Base-by-base conservation (phyloP, 2,329 filamentous ascomycete species). In the Periconia sp. region DNA sequence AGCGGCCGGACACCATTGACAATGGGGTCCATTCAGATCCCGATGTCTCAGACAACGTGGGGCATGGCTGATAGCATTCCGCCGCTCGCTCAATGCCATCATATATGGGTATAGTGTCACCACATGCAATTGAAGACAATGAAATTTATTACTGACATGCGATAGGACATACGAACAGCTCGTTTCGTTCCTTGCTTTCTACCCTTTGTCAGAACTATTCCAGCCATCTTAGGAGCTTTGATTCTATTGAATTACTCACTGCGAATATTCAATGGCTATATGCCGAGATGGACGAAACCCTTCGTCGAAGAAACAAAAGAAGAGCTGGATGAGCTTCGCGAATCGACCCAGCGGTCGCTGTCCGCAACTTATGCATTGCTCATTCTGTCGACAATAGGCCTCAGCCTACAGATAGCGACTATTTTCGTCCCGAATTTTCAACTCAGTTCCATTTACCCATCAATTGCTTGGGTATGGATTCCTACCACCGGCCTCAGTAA, bases 201-300 rank as follows among this genome's bases (percentile, higher is more conserved):
- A 4, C 72, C 72, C 7, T 61, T 69, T 32, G 50, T 75, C 11
- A 59, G 66, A n/a, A 56, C 58, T 10, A 35, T 73, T 15, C 73
- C 73, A 28, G 65, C 65, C 7, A 40, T 69, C 4, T 32, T 74
- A 12, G 69, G 62, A 28, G 63, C 55, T 18, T 24, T 71, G 13
- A 50, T 75, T n/a, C 48, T 74, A 2, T 35, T 73, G n/a, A 52
- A 51, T 6, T 69, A 73, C 45, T 51, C 61, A 4, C 25, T 73
- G 3, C 49, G 60, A 19, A 36, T 70, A 3, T 46, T 70, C 3
- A 46, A 57, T n/a, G 40, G 49, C 4, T 67, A 65, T 56, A 66
- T 70, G 29, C 76, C 81, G 23, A 63, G 54, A 65, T 84, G 81
- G 80, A 73, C 72, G 15, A 69, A 57, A 34, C 70, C 78, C 4